phyloP scores from a whole-genome alignment of 306 rosid species.

The Sphenostylis stenocarpa region DNA sequence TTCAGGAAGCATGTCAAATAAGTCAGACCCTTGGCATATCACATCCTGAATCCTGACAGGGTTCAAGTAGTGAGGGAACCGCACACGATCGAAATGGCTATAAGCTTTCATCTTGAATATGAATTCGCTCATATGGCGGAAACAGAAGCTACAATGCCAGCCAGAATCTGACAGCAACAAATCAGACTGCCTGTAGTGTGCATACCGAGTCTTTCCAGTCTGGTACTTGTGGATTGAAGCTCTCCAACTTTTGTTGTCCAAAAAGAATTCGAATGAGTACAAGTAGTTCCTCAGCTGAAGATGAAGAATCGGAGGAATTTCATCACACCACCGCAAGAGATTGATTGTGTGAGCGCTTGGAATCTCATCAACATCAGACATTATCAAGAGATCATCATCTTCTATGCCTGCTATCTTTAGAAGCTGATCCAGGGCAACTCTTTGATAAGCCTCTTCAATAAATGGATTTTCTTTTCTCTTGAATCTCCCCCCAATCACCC shows the following conservation, averaged over 20 bases:
- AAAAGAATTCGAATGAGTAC: constrained; percentile 75
- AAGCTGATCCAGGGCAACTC: constrained; percentile 80
- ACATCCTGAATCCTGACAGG: constrained; percentile 71
- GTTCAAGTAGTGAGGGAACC: constrained; percentile 71
- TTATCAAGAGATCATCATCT: constrained; percentile 86
- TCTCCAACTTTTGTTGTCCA: constrained; percentile 83
- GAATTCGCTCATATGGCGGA: constrained; percentile 72
- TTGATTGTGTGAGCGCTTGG: constrained; percentile 88
- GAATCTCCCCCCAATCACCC: constrained; percentile 68
- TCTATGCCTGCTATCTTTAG: constrained; percentile 74
- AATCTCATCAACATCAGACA: constrained; percentile 96
- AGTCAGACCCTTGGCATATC: constrained; percentile 76
- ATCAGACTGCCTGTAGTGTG: constrained; percentile 72
- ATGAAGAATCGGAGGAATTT: constrained; percentile 68
- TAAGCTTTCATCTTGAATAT: constrained; percentile 91
- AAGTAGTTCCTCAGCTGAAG: constrained; percentile 76
- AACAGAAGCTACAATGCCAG: constrained; percentile 97
- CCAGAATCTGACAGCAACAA: constrained; percentile 69
- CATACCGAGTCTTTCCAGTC: constrained; percentile 67
- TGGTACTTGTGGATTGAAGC: constrained; percentile 75
- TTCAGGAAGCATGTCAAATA: constrained; percentile 93
- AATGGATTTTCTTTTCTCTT: constrained; percentile 80
- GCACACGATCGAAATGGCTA: constrained; percentile 78
- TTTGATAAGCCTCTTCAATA: constrained; percentile 86
- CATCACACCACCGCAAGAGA: constrained; percentile 90